Conservation (phyloP, 2,329 filamentous ascomycete genomes). For the Claviceps paspali region DNA sequence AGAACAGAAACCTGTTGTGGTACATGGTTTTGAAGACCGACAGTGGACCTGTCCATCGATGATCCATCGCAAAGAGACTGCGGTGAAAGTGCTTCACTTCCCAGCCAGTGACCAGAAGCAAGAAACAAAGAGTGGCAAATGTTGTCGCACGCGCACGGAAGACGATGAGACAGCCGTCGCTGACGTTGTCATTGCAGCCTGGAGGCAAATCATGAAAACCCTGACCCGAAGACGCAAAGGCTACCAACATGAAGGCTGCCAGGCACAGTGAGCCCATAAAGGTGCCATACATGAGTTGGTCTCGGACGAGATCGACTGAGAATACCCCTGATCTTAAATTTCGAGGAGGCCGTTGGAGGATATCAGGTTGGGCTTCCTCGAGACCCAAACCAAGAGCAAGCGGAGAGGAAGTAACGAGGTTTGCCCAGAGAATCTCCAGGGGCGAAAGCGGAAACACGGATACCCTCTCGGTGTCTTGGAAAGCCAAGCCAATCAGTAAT, state of each 20-base stretch:
- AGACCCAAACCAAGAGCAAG: conserved; percentile 58
- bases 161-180: conserved; percentile 35
- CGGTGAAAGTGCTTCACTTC: conserved; percentile 58
- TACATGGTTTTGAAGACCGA: conserved; percentile 46
- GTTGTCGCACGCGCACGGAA: conserved; percentile 53
- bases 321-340: conserved; percentile 45
- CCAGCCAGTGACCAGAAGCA: conserved; percentile 55
- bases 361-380: conserved; percentile 52
- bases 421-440: conserved; percentile 63
- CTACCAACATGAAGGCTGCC: conserved; percentile 42
- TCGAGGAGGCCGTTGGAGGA: conserved; percentile 51
- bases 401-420: conserved; percentile 57
- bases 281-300: conserved; percentile 39
- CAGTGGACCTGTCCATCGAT: conserved; percentile 30
- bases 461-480: conserved; percentile 42
- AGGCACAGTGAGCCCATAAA: conserved; percentile 49
- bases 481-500: conserved; percentile 52
- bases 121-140: conserved; percentile 54
- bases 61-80: conserved; percentile 53
- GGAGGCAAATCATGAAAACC: conserved; percentile 33
- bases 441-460: conserved; percentile 58
- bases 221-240: conserved; percentile 32
- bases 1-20: conserved; percentile 53
- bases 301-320: conserved; percentile 6
- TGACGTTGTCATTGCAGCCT: conserved; percentile 42